Base-by-base conservation (phyloP, 23 red algal genomes). In the Gracilariopsis chorda region DNA sequence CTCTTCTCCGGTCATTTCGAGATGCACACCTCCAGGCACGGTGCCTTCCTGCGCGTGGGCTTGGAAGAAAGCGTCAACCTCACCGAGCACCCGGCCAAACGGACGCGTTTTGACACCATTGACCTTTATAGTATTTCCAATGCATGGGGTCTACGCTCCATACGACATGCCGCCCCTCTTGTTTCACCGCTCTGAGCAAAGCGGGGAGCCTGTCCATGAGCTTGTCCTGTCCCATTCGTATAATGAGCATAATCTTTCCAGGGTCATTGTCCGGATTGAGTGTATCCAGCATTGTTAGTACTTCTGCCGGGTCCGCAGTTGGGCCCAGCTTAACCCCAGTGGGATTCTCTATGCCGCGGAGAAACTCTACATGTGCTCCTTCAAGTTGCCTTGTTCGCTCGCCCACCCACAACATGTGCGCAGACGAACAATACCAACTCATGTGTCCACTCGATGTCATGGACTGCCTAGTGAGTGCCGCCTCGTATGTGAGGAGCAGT, bases 111-210 rank as follows among this genome's bases (percentile, higher is more conserved):
- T 94, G 24, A 91, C 51, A n/a, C 82, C 93, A 28, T 86, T 78
- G 23, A 88, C 89, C 75, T 87, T 88, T 44, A 90, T 90, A 2
- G 84, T 92, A 73, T 99, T 99, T 14, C 84, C 97, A n/a, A 46
- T 95, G 93, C 82, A 93, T 94, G 8, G 97, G 93, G 69, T 99
- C 97, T 57, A 88, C 88, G 24, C 83, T 92, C 97, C 97, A 99
- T 28, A 99, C 90, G 20, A 99, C 97, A 37, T 93, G 27, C 19
- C 55, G 64, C 3, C 97, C 97, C 35, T 53, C 52, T 10, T 55
- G 24, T 35, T 89, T 77, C 33, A 98, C 92, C 29, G 96, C 85
- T 9, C 82, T 51, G 42, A 99, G 59, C 64, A 99, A 37, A 23
- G 41, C 48, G 12, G 97, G 97, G 7, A 99, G 88, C 59, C 81